Evolutionary conservation across 2,329 filamentous ascomycete genomes (phyloP).

Genomic region (Apiospora arundinis): DNA sequence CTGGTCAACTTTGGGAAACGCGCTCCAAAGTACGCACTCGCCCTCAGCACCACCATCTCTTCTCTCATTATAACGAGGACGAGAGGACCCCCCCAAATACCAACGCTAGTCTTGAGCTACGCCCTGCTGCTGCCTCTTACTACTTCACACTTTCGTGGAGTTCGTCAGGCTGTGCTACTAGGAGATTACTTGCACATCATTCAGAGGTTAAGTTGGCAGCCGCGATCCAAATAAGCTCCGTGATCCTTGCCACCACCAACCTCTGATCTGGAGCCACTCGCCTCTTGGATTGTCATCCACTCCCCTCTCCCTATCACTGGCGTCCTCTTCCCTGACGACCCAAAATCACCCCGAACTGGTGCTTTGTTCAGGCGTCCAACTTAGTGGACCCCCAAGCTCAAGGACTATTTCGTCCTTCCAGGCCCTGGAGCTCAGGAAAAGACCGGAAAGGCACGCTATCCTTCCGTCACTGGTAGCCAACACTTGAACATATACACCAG

Average conservation of each 20-base stretch:
- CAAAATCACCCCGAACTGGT: neutral
- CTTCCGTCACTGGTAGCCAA: conserved; percentile 36
- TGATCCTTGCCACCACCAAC: conserved; percentile 20
- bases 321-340: conserved; percentile 22
- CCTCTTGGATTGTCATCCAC: conserved; percentile 16
- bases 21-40: conserved; percentile 18
- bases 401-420: conserved; percentile 39
- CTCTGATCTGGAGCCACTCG: conserved; percentile 22
- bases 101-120: conserved; percentile 20
- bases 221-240: conserved; percentile 22
- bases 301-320: conserved; percentile 31
- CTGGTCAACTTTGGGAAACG: conserved; percentile 14
- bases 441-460: conserved; percentile 41
- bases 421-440: conserved; percentile 32
- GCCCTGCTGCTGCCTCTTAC: conserved; percentile 21
- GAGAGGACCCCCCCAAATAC: conserved; percentile 28
- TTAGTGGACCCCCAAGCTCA: conserved; percentile 31
- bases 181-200: conserved; percentile 24
- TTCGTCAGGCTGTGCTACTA: conserved; percentile 20
- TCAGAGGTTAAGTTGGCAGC: conserved; percentile 22
- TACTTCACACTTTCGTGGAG: conserved; percentile 19
- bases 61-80: neutral
- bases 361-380: conserved; percentile 35
- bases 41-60: conserved; percentile 14
- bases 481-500: conserved; percentile 45